A percentile compares a stretch with the other conserved stretches of the same genome.
These are phyloP conservation scores for Sutorius eximius DNA, from an alignment of 1,284 basidiomycete species.

Conservation along the genomic window DNA sequence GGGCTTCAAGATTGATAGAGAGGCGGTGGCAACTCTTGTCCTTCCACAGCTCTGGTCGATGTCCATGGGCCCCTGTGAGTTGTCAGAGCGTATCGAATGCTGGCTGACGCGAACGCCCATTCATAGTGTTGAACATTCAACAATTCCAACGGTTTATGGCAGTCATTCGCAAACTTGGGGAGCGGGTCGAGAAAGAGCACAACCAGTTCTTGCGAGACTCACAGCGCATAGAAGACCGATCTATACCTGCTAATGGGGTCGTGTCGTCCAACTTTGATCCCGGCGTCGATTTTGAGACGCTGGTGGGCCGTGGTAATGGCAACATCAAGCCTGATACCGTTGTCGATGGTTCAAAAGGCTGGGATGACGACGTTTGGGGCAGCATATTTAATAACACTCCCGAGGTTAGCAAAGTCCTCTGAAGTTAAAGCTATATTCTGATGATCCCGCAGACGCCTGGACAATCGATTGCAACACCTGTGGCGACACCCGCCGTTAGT, in stretches of 20 bases:
- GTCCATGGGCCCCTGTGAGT: conserved; percentile 91
- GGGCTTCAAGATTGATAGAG: conserved; percentile 92
- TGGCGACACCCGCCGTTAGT: conserved; percentile 14
- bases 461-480: conserved; percentile 13
- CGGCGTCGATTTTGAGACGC: conserved; percentile 69
- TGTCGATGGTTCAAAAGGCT: conserved; percentile 45
- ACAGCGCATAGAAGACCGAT: conserved; percentile 79
- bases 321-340: conserved; percentile 48
- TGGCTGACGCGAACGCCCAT: conserved; percentile 1
- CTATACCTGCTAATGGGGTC: conserved; percentile 43
- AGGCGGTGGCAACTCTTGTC: conserved; percentile 91
- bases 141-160: conserved; percentile 93
- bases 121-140: conserved; percentile 77
- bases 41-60: conserved; percentile 94
- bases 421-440: conserved; percentile 2
- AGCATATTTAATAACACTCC: conserved; percentile 56
- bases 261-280: conserved; percentile 35
- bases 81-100: neutral
- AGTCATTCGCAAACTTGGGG: conserved; percentile 71
- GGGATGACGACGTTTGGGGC: conserved; percentile 81
- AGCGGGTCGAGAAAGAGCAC: conserved; percentile 85
- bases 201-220: conserved; percentile 81
- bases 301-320: conserved; percentile 59
- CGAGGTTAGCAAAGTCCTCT: conserved; percentile 20
- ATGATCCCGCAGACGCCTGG: conserved; percentile 18